A percentile compares a stretch with the other conserved stretches of the same genome.
Evolutionary conservation across 1,284 basidiomycete genomes (phyloP).

Genomic region (Cutaneotrichosporon cavernicola): DNA sequence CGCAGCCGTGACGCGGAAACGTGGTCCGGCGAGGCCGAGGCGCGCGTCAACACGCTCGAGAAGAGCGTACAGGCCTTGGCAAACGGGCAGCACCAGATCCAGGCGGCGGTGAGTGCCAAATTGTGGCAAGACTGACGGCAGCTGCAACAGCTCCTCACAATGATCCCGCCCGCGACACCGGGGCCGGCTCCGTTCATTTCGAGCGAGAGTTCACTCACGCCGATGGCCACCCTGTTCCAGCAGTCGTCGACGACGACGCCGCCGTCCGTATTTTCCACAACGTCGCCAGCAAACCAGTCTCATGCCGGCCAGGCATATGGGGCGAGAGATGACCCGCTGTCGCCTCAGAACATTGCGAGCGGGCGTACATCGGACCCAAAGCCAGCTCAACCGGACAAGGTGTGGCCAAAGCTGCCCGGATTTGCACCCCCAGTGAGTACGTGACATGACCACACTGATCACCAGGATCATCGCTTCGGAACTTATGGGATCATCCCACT

Average conservation of each 20-base stretch:
- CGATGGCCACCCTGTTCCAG: constrained; percentile 37
- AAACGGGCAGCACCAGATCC: constrained; percentile 49
- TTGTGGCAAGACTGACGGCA: constrained; percentile 13
- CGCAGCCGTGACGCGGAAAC: constrained; percentile 44
- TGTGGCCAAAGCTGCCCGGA: constrained; percentile 79
- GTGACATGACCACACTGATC: constrained; percentile 25
- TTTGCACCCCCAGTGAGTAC: constrained; percentile 74
- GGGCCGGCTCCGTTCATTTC: constrained; percentile 29
- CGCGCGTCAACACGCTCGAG: constrained; percentile 50
- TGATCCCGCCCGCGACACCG: constrained; percentile 35
- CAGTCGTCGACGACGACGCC: constrained; percentile 33
- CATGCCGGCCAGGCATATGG: not conserved
- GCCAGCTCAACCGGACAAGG: constrained; percentile 15
- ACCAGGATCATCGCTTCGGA: constrained; percentile 79
- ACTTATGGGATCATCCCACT: constrained; percentile 72
- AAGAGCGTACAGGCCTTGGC: constrained; percentile 43
- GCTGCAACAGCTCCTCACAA: constrained; percentile 47
- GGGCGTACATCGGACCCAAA: constrained; percentile 15
- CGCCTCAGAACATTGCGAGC: constrained; percentile 40
- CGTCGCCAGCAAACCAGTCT: constrained; percentile 10
- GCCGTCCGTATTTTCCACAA: constrained; percentile 26
- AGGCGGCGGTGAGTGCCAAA: constrained; percentile 35
- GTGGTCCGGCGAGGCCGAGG: constrained; percentile 56
- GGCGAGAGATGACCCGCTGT: constrained; percentile 7
- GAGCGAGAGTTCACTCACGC: constrained; percentile 25